A percentile compares a stretch with the other conserved stretches of the same genome.
Evolutionary conservation across 345 rosid species (phyloP).

Genomic region (Brassica juncea): DNA sequence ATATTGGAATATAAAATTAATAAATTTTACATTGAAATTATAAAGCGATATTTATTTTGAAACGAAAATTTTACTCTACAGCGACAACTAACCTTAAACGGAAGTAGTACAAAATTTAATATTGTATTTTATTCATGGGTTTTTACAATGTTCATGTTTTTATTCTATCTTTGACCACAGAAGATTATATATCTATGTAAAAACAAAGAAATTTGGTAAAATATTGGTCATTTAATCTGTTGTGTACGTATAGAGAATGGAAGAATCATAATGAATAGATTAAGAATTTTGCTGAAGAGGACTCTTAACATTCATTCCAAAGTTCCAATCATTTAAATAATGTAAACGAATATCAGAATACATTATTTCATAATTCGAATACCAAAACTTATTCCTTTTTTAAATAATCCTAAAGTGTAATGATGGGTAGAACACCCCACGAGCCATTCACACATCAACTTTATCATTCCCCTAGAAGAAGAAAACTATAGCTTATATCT

Average conservation of each 20-base stretch:
- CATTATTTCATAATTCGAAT: constrained; percentile 8
- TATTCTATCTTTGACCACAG: not conserved
- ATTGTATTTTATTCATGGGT: not conserved
- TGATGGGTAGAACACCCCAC: constrained; percentile 56
- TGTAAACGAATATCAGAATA: constrained; percentile 18
- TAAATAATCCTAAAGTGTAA: constrained; percentile 24
- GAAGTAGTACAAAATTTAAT: not conserved
- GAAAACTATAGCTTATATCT: constrained; percentile 38
- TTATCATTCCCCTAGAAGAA: constrained; percentile 30
- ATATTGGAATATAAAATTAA: no score
- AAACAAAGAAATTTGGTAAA: constrained; percentile 15
- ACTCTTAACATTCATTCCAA: constrained; percentile 17
- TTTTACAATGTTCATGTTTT: not conserved
- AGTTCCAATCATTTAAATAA: constrained; percentile 33
- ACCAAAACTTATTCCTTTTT: not conserved
- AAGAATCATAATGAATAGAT: constrained; percentile 1
- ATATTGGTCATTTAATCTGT: constrained; percentile 1
- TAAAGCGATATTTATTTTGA: no score
- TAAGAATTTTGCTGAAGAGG: constrained; percentile 6
- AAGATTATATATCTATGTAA: not conserved
- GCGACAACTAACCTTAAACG: no score
- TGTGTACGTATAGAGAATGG: constrained; percentile 2
- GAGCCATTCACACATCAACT: constrained; percentile 47
- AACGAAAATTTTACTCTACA: no score
- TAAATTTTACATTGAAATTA: no score